Conservation (phyloP, 1,284 basidiomycete genomes). For the Ganoderma lucidum region DNA sequence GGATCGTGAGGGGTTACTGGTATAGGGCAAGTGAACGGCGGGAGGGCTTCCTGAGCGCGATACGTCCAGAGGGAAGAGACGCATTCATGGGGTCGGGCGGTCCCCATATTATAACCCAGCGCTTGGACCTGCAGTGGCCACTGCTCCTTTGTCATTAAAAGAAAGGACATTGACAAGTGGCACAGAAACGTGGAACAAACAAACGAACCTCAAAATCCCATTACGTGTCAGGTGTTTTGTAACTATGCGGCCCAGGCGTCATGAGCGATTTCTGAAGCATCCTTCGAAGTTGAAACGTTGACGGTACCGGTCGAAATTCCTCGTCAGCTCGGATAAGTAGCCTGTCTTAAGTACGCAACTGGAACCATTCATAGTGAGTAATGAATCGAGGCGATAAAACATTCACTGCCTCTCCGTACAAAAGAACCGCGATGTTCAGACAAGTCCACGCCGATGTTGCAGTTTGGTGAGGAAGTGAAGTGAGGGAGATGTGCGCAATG, state of each 20-base stretch:
- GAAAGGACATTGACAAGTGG: constrained; percentile 2
- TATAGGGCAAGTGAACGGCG: background rate
- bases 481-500: background rate
- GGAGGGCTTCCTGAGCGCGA: background rate
- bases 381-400: background rate
- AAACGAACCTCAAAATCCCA: background rate
- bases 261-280: background rate
- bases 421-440: no score
- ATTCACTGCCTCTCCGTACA: background rate
- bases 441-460: no score
- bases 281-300: background rate
- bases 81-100: background rate
- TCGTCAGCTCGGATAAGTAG: no score
- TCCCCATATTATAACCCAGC: constrained; percentile 5
- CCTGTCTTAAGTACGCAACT: background rate
- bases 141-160: constrained; percentile 19
- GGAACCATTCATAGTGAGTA: background rate
- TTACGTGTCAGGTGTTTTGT: background rate
- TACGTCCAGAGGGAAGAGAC: constrained; percentile 22
- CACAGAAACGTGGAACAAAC: background rate
- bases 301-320: background rate
- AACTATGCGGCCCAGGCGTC: background rate
- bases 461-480: background rate
- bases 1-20: background rate
- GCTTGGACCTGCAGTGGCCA: constrained; percentile 13